Conservation (phyloP, 129 eudicot genomes). For the Tagetes patula region DNA sequence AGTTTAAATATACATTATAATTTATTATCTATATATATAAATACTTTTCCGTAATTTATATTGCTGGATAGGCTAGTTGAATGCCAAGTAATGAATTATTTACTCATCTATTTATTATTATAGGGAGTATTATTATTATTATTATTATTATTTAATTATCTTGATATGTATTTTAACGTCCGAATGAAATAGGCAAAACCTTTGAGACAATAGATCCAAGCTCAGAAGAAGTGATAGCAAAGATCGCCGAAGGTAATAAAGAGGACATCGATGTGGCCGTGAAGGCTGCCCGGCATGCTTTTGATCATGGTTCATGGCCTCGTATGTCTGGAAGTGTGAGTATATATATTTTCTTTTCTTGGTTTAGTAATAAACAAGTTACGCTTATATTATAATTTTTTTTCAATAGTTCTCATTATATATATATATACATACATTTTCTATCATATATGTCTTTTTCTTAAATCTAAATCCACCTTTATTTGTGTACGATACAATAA, state of each 20-base stretch:
- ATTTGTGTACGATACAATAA: neutral
- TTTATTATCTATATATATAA: too few species aligned
- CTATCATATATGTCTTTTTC: neutral
- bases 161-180: too few species aligned
- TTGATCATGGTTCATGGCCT: constrained; percentile 86
- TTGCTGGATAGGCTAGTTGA: too few species aligned
- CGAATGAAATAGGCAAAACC: constrained; percentile 43
- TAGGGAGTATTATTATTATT: too few species aligned
- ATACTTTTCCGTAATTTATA: too few species aligned
- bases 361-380: neutral
- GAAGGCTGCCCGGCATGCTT: constrained; percentile 74
- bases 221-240: constrained; percentile 52
- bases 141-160: too few species aligned
- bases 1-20: too few species aligned
- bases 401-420: too few species aligned
- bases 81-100: too few species aligned
- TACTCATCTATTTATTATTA: too few species aligned
- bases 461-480: neutral
- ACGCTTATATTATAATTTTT: neutral
- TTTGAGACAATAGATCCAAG: constrained; percentile 73
- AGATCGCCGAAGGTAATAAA: constrained; percentile 54
- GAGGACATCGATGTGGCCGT: constrained; percentile 80
- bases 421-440: too few species aligned
- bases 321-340: constrained; percentile 64
- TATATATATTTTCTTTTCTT: too few species aligned